A percentile compares a stretch with the other conserved stretches of the same genome.
Conservation (phyloP, 768 basidiomycete species). For the Inosperma sp. region DNA sequence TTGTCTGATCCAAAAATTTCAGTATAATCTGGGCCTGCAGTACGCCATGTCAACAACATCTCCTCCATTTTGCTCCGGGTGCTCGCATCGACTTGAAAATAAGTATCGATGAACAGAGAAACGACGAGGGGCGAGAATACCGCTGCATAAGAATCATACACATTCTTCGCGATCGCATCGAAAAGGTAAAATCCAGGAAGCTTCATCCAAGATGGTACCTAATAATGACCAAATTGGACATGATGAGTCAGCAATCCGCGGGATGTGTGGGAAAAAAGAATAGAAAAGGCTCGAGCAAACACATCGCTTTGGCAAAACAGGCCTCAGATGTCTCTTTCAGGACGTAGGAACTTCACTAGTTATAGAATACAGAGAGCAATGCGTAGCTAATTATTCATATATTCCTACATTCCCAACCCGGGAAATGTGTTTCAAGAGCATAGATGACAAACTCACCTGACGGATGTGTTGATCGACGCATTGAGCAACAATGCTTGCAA, state of each 20-base stretch:
- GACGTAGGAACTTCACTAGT: conserved; percentile 29
- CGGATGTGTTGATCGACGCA: conserved; percentile 83
- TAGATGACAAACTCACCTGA: conserved; percentile 63
- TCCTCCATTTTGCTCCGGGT: conserved; percentile 97
- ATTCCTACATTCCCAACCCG: background rate
- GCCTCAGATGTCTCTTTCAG: conserved; percentile 20
- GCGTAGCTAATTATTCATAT: conserved; percentile 1
- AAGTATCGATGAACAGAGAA: conserved; percentile 81
- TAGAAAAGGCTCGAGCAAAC: conserved; percentile 24
- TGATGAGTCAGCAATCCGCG: conserved; percentile 70
- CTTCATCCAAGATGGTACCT: conserved; percentile 90
- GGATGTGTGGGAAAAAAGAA: conserved; percentile 30
- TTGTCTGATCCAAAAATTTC: conserved; percentile 82
- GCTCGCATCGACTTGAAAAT: conserved; percentile 75
- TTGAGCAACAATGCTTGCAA: conserved; percentile 73
- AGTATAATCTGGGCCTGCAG: conserved; percentile 70
- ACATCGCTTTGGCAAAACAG: conserved; percentile 15
- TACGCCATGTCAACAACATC: conserved; percentile 93
- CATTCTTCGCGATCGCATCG: conserved; percentile 96
- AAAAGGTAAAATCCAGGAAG: conserved; percentile 92
- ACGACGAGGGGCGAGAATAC: conserved; percentile 80
- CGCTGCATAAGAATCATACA: conserved; percentile 87
- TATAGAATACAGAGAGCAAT: conserved; percentile 25
- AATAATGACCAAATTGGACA: conserved; percentile 36
- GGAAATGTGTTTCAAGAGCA: conserved; percentile 20